These are phyloP conservation scores for Geopyxis carbonaria DNA, from an alignment of 495 filamentous ascomycete genomes.

Conservation along the genomic window DNA sequence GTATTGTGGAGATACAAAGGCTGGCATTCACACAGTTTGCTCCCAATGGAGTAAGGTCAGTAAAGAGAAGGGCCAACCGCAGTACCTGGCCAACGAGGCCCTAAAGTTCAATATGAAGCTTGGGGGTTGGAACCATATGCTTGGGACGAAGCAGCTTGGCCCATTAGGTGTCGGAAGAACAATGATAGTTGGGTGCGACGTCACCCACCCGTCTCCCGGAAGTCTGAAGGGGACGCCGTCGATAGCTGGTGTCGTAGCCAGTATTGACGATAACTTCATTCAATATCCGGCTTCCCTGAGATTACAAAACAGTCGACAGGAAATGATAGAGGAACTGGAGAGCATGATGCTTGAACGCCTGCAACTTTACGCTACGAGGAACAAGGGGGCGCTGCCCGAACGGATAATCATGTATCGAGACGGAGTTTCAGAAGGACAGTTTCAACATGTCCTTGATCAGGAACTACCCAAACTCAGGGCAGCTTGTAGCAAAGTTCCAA, in stretches of 20 bases:
- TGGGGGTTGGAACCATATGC: slow-evolving; percentile 57
- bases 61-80: slow-evolving; percentile 12
- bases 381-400: slow-evolving; percentile 36
- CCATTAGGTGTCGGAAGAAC: slow-evolving; percentile 47
- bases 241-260: slow-evolving; percentile 60
- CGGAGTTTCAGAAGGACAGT: slow-evolving; percentile 56
- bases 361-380: slow-evolving; percentile 39
- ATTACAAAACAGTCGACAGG: slow-evolving; percentile 38
- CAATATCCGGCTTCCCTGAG: slow-evolving; percentile 54
- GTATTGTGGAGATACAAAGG: slow-evolving; percentile 18
- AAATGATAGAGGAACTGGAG: slow-evolving; percentile 40
- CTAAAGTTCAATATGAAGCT: slow-evolving; percentile 60
- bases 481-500: slow-evolving; percentile 37
- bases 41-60: slow-evolving; percentile 16
- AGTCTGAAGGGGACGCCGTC: slow-evolving; percentile 42
- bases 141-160: slow-evolving; percentile 34
- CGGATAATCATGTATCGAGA: slow-evolving; percentile 81
- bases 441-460: slow-evolving; percentile 13
- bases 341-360: slow-evolving; percentile 44
- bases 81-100: slow-evolving; percentile 24
- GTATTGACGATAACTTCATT: slow-evolving; percentile 39
- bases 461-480: slow-evolving; percentile 37
- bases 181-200: slow-evolving; percentile 77
- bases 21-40: slow-evolving; percentile 21
- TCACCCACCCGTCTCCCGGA: slow-evolving; percentile 72